Base-by-base conservation (phyloP, 352 stramenopile genomes). In the Globisporangium parvum region DNA sequence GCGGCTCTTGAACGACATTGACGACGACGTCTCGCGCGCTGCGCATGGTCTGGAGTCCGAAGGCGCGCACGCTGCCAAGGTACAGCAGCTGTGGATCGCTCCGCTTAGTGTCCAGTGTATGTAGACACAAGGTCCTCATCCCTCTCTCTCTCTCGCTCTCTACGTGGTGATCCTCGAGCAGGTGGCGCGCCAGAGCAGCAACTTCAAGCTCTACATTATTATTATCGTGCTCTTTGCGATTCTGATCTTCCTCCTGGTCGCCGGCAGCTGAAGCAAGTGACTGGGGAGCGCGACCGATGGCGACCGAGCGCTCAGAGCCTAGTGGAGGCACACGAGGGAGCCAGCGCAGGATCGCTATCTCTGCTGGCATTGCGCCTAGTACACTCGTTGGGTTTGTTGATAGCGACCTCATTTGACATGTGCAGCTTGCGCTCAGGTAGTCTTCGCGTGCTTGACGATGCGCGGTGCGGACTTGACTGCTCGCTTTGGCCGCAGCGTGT, bases 151-250 rank as follows among this genome's bases (percentile, higher is more conserved):
- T n/a, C n/a, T n/a, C n/a, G n/a, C n/a, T n/a, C n/a, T n/a, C n/a
- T n/a, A n/a, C n/a, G n/a, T n/a, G n/a, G n/a, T n/a, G n/a, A n/a
- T n/a, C n/a, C n/a, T n/a, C n/a, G n/a, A 84, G 5, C 53, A 97
- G 70, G 91, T 96, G 62, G 95, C 96, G 61, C 92, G 93, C 61
- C 76, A 97, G 55, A 97, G 95, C 73, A 91, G 96, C 67, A 96
- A 97, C 66, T 96, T 97, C 60, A 96, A 96, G 66, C 73, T 96
- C 49, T 96, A 96, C 72, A 63, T 96, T 40, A 91, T 85, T 59
- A 96, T 96, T 69, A 63, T 93, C 55, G 73, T 96, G 42, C 71
- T 96, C 26, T 65, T 88, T 50, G 70, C 85, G 55, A 91, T 96
- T 59, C 77, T 96, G 60, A 83, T 95, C 51, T 88, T 96, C 66